These are phyloP conservation scores for Saccharomycopsis lassenensis DNA, from an alignment of 805 yeast genomes.

Conservation along the genomic window DNA sequence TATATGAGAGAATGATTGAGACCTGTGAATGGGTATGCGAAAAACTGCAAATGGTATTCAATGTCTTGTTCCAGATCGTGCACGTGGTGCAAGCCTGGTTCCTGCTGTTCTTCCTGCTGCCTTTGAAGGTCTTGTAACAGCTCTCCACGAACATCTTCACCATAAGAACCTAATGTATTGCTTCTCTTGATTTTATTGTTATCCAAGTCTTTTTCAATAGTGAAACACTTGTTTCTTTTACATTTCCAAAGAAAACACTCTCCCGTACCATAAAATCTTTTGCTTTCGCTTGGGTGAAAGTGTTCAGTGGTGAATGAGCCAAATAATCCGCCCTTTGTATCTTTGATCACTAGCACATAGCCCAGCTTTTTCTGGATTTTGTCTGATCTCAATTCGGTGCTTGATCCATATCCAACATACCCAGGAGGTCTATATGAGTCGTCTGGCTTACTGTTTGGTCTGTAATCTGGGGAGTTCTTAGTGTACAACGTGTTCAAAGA, in stretches of 20 bases:
- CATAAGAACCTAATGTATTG: neutral
- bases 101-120: neutral
- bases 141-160: too few species aligned
- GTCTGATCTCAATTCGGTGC: too few species aligned
- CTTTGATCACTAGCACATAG: conserved; percentile 63
- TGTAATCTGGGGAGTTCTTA: conserved; percentile 34
- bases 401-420: too few species aligned
- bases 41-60: conserved; percentile 36
- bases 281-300: conserved; percentile 47
- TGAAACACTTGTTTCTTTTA: conserved; percentile 28
- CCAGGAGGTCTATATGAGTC: too few species aligned
- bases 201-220: conserved; percentile 18
- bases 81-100: conserved; percentile 4
- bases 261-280: conserved; percentile 83
- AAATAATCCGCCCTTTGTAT: conserved; percentile 50
- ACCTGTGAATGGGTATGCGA: conserved; percentile 83
- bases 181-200: conserved; percentile 1
- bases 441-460: too few species aligned
- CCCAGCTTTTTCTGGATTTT: conserved; percentile 43
- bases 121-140: too few species aligned
- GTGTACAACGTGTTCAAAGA: conserved; percentile 71
- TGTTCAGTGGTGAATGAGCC: conserved; percentile 75
- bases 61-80: conserved; percentile 13
- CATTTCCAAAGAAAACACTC: conserved; percentile 88
- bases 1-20: conserved; percentile 76